A percentile compares a stretch with the other conserved stretches of the same genome.
Evolutionary conservation across 2,329 filamentous ascomycete species (phyloP).

Genomic region (Arthrinium puccinioides): DNA sequence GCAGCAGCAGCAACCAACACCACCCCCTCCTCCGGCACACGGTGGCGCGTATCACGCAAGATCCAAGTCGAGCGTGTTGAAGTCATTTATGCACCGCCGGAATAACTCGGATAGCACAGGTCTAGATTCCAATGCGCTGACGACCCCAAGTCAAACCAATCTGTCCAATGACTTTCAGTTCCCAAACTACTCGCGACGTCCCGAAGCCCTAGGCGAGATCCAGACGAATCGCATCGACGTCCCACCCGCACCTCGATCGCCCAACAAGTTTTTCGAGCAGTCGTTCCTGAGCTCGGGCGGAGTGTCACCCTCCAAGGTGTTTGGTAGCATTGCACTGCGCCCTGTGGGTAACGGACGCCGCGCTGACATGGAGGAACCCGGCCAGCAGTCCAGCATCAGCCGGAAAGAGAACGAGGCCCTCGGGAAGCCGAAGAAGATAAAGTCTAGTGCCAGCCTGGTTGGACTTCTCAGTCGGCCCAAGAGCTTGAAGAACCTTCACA

Average conservation of each 20-base stretch:
- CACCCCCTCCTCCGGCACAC: background rate
- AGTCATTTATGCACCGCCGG: conserved; percentile 41
- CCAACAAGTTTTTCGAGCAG: conserved; percentile 13
- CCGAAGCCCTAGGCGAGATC: conserved; percentile 47
- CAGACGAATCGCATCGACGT: conserved; percentile 41
- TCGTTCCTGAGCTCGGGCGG: conserved; percentile 5
- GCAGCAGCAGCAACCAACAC: background rate
- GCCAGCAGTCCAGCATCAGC: conserved; percentile 21
- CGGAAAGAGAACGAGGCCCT: conserved; percentile 35
- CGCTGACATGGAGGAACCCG: conserved; percentile 24
- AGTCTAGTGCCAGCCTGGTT: conserved; percentile 77
- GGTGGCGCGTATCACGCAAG: conserved; percentile 8
- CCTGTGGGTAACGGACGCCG: background rate
- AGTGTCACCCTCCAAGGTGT: conserved; percentile 21
- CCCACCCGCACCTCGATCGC: conserved; percentile 13
- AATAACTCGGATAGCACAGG: conserved; percentile 36
- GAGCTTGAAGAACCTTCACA: conserved; percentile 61
- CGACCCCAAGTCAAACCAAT: conserved; percentile 13
- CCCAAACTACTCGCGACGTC: conserved; percentile 29
- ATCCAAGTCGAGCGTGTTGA: conserved; percentile 42
- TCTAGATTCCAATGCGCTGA: conserved; percentile 20
- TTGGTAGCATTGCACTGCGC: conserved; percentile 19
- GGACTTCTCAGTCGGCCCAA: conserved; percentile 68
- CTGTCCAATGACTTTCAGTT: conserved; percentile 17
- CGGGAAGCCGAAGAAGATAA: conserved; percentile 67